phyloP scores from a whole-genome alignment of 768 basidiomycete genomes.

The Amanita rimosa region DNA sequence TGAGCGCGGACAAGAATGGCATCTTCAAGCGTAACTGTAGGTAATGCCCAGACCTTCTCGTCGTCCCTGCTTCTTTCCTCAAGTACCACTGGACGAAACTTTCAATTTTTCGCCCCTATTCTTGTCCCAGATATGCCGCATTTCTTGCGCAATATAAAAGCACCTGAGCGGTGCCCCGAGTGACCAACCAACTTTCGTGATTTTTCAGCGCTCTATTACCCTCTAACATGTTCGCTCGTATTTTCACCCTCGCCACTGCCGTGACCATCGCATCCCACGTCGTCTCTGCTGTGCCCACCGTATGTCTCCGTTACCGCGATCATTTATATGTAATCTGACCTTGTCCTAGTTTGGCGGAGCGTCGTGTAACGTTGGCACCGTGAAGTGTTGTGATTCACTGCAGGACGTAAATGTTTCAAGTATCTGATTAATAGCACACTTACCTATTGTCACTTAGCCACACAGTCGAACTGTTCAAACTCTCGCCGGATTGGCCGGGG shows the following conservation, averaged over 20 bases:
- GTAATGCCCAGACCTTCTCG: slow-evolving; percentile 1
- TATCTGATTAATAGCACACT: background rate
- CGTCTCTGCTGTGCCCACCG: slow-evolving; percentile 9
- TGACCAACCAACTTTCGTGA: background rate
- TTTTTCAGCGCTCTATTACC: background rate
- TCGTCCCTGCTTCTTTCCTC: slow-evolving; percentile 2
- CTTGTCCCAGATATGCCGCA: background rate
- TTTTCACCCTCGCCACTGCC: slow-evolving; percentile 3
- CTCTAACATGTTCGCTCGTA: slow-evolving; percentile 10
- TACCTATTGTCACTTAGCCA: background rate
- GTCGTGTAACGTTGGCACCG: slow-evolving; percentile 12
- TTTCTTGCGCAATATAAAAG: background rate
- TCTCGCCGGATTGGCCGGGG: background rate
- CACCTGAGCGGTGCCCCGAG: background rate
- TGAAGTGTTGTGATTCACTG: slow-evolving; percentile 15
- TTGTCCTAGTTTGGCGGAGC: slow-evolving; percentile 8
- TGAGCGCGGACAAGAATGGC: background rate
- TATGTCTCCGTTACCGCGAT: background rate
- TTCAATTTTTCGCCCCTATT: background rate
- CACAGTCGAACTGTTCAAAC: background rate
- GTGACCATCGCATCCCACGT: slow-evolving; percentile 15
- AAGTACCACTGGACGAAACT: background rate
- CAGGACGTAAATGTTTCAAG: slow-evolving; percentile 5
- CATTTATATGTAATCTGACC: background rate
- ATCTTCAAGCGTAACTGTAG: background rate